Base-by-base conservation (phyloP, 164 flowering plant species). In the Nymphaea colorata region DNA sequence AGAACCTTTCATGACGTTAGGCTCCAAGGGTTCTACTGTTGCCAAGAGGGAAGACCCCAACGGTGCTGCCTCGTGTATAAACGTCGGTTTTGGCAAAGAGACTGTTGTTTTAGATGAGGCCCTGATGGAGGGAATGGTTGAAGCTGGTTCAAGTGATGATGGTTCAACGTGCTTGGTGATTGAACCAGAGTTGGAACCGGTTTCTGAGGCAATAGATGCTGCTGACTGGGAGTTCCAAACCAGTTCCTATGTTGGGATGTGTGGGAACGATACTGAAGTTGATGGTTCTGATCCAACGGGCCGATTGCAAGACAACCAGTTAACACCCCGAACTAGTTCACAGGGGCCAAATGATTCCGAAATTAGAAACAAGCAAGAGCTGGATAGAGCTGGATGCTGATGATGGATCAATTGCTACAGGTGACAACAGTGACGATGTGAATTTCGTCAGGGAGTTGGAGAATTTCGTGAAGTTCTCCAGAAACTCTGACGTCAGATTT, bases 391-490 rank as follows among this genome's bases (percentile, higher is more conserved):
- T n/a, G 25, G 18, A 41, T 12, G 10, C 3, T 17, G 42, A 11
- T 7, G 7, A 12, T 61, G 64, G 64, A 11, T 17, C 41, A 15
- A 17, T 2, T 6, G 74, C 41, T 67, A 68, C 83, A n/a, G 93
- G 87, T 71, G 91, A 69, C 43, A 87, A 82, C 25, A 72, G 75
- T 67, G 85, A 83, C 6, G 82, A 76, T 10, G 4, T 61, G 42
- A 17, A 61, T 61, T 41, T 89, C 64, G 73, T 88, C 74, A 90
- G 81, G 80, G 96, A 88, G 69, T 68, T 91, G 79, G 93, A 78
- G 65, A 82, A 68, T 73, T 66, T 81, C 88, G 14, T 84, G 74
- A 17, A 61, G 10, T 6, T 17, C 11, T 61, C n/a, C n/a, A 10
- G 41, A 61, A 61, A 17, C 36, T 17, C 36, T 17, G 64, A 51